phyloP scores from a whole-genome alignment of 208 protist genomes.

The Porcisia deanei region DNA sequence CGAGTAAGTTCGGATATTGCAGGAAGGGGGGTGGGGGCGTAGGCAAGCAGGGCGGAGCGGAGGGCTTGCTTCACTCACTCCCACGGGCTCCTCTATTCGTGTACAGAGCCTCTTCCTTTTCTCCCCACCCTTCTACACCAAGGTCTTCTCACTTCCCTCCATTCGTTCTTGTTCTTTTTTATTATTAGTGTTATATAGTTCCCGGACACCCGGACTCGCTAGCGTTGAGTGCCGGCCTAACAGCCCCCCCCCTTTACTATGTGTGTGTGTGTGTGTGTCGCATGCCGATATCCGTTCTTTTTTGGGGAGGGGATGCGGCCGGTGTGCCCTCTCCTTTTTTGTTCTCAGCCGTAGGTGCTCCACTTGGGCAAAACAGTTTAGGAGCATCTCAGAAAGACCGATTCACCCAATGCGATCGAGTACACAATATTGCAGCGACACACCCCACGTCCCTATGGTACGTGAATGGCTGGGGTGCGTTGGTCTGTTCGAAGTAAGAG shows the following conservation, averaged over 20 bases:
- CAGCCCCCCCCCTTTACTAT: not conserved
- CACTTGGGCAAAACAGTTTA: not conserved
- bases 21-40: no score
- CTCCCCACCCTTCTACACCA: not conserved
- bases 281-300: not conserved
- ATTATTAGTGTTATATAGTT: not conserved
- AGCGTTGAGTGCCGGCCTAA: slow-evolving; percentile 4
- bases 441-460: no score
- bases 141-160: not conserved
- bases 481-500: not conserved
- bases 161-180: slow-evolving; percentile 2
- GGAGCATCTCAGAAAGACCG: no score
- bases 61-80: not conserved
- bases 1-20: not conserved
- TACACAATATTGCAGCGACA: no score
- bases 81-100: not conserved
- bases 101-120: not conserved
- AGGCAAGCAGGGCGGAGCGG: no score
- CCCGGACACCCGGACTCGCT: no score
- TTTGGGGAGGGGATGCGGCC: not conserved
- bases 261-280: not conserved
- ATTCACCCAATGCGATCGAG: no score
- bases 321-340: not conserved
- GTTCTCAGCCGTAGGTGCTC: not conserved
- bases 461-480: not conserved